Percentiles rank a stretch among this genome's conserved stretches.
Evolutionary conservation across 257 asterid genomes (phyloP).

Genomic region (Henckelia pumila): DNA sequence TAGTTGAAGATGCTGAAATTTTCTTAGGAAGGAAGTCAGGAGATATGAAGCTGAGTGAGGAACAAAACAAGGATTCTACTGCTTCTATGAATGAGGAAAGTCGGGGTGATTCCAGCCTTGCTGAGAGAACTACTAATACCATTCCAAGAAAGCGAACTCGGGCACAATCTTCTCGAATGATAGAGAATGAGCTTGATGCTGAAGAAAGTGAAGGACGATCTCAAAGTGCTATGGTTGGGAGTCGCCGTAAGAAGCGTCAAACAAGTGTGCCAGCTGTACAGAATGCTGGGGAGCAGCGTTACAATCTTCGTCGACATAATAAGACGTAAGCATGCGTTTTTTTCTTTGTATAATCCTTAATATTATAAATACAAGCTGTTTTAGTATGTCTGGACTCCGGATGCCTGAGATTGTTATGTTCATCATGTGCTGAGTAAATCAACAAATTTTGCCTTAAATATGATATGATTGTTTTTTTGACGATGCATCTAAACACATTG

Average conservation of each 20-base stretch:
- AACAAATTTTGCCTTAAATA: too few species aligned
- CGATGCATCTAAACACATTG: background rate
- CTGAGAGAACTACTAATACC: constrained; percentile 38
- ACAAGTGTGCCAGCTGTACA: constrained; percentile 43
- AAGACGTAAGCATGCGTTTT: constrained; percentile 41
- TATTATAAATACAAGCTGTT: background rate
- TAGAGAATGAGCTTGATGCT: constrained; percentile 47
- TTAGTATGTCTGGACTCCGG: background rate
- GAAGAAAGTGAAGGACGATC: constrained; percentile 66
- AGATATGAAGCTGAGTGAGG: constrained; percentile 30
- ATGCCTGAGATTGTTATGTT: background rate
- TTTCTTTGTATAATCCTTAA: background rate
- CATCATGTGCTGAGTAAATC: background rate
- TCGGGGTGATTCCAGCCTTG: constrained; percentile 43
- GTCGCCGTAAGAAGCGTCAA: constrained; percentile 76
- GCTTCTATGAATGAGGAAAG: constrained; percentile 41
- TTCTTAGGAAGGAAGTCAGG: constrained; percentile 43
- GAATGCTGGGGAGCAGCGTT: constrained; percentile 52
- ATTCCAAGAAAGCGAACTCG: constrained; percentile 52
- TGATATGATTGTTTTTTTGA: background rate
- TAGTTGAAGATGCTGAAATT: constrained; percentile 67
- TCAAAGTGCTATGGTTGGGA: constrained; percentile 59
- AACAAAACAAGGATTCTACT: constrained; percentile 32
- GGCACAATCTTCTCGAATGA: constrained; percentile 51
- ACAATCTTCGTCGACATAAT: constrained; percentile 67